phyloP scores from a whole-genome alignment of 371 early-diverging fungal genomes.

The Mucor ambiguus region DNA sequence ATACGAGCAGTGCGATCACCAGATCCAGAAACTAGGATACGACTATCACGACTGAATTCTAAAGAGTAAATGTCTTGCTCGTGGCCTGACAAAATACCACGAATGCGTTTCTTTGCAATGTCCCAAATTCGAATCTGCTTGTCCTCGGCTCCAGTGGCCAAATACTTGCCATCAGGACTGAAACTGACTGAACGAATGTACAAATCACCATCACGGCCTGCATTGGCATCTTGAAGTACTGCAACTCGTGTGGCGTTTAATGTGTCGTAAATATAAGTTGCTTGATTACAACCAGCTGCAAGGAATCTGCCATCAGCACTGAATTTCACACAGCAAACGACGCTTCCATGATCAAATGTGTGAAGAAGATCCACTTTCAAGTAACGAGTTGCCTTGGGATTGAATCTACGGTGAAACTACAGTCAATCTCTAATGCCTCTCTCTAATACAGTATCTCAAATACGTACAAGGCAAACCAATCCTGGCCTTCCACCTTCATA shows the following conservation, averaged over 20 bases:
- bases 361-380: slow-evolving; percentile 83
- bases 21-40: slow-evolving; percentile 90
- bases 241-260: slow-evolving; percentile 53
- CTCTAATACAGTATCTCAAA: too few species aligned
- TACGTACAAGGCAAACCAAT: slow-evolving; percentile 89
- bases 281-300: slow-evolving; percentile 93
- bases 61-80: slow-evolving; percentile 97
- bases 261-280: slow-evolving; percentile 86
- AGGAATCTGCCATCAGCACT: slow-evolving; percentile 87
- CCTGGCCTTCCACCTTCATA: slow-evolving; percentile 85
- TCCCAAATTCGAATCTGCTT: slow-evolving; percentile 92
- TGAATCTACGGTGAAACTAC: slow-evolving; percentile 49
- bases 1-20: slow-evolving; percentile 93
- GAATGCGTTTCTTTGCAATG: slow-evolving; percentile 69
- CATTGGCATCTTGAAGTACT: slow-evolving; percentile 77
- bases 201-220: slow-evolving; percentile 77
- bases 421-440: neutral
- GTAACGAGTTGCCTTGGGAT: slow-evolving; percentile 68
- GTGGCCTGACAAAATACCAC: slow-evolving; percentile 82
- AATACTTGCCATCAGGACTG: slow-evolving; percentile 87
- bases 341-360: slow-evolving; percentile 82
- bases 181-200: slow-evolving; percentile 98
- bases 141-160: slow-evolving; percentile 98
- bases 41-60: slow-evolving; percentile 94
- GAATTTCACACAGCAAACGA: slow-evolving; percentile 95